These are phyloP conservation scores for Floccularia luteovirens DNA, from an alignment of 768 basidiomycete genomes.

Conservation along the genomic window DNA sequence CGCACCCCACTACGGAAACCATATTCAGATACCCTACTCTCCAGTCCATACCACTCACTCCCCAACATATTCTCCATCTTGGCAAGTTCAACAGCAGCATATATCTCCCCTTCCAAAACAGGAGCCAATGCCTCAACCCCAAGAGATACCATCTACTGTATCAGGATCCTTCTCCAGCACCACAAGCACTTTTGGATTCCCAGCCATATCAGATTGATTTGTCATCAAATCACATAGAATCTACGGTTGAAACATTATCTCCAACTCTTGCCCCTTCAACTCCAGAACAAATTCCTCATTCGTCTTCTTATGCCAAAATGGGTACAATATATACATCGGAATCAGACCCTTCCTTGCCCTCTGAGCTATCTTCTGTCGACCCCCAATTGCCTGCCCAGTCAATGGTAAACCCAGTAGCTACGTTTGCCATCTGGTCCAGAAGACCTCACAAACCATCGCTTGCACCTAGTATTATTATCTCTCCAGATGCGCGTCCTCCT, in stretches of 20 bases:
- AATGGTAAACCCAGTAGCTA: constrained; percentile 9
- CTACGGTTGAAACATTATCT: background rate
- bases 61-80: constrained; percentile 28
- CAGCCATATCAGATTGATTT: background rate
- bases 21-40: background rate
- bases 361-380: background rate
- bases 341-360: background rate
- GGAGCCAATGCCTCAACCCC: constrained; percentile 39
- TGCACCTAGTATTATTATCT: constrained; percentile 70
- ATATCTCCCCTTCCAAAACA: constrained; percentile 63
- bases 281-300: constrained; percentile 4
- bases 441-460: constrained; percentile 54
- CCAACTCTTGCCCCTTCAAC: background rate
- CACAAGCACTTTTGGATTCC: too few relatives aligned
- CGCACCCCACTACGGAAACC: constrained; percentile 17
- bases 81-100: constrained; percentile 35
- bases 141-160: constrained; percentile 6
- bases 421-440: constrained; percentile 69
- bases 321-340: constrained; percentile 16
- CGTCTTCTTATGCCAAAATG: constrained; percentile 16
- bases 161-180: background rate
- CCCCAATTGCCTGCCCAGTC: background rate
- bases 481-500: constrained; percentile 56
- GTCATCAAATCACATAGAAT: background rate
- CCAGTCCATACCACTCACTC: constrained; percentile 16